Evolutionary conservation across 257 asterid species (phyloP), one percentile per base, ranked within the genome.

Genomic region (Solanum pimpinellifolium): DNA sequence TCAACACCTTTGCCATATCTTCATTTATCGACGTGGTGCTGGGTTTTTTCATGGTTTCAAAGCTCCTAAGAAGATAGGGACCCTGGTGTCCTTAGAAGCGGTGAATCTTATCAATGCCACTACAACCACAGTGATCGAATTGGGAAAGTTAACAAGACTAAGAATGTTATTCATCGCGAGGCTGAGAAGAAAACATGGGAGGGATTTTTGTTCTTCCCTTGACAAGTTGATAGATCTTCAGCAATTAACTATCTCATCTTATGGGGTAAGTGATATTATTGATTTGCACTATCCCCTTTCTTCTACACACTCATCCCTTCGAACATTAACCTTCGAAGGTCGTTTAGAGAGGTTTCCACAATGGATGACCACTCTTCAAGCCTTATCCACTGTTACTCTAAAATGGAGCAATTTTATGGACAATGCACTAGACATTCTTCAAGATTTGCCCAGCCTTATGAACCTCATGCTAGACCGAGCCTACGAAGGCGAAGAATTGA

Each of bases 371-470:
- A 83, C 86, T 68, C 91, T 87, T 74, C 76, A 49, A 9, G 86
- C 90, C 46, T 83, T 89, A 25, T 62, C 70, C 6, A 86, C 62
- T 46, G 66, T 91, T 27, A 15, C 1, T 37, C 47, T 91, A 9
- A 33, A 9, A 2, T 42, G 78, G 86, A 87, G 88, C 52, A 47
- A 35, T 42, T 56, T 91, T 42, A 81, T 41, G 65, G 90, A 90
- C 20, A 59, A 88, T 74, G 89, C 87, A 20, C 87, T 92, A 1
- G 75, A 86, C 83, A 47, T 7, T 31, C 89, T 92, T 59, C 87
- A 89, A 87, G 86, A 77, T 83, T 90, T 92, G 88, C 91, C 94
- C 56, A 86, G 88, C 85, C 56, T 92, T 59, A 44, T 73, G 10
- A 8, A 18, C 2, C 86, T 90, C 29, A 29, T 18, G 7, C 80